Conservation (phyloP, 371 early-diverging fungal genomes). For the Mortierella sp. region DNA sequence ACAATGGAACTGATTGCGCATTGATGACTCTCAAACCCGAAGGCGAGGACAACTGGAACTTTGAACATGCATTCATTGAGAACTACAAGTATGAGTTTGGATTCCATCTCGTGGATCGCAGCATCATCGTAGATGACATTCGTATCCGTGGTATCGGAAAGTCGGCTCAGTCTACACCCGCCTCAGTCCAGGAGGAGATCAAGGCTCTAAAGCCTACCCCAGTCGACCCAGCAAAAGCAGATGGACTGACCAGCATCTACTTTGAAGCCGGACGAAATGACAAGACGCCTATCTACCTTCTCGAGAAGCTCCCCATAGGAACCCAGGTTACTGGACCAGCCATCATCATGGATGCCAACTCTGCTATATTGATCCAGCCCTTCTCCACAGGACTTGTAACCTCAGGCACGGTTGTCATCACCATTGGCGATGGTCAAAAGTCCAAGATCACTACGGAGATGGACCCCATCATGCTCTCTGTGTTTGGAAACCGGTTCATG, state of each 20-base stretch:
- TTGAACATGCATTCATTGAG: slow-evolving; percentile 68
- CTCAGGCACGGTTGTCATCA: slow-evolving; percentile 81
- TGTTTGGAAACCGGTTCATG: slow-evolving; percentile 98
- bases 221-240: slow-evolving; percentile 36
- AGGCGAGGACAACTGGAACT: slow-evolving; percentile 66
- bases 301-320: slow-evolving; percentile 74
- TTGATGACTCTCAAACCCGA: slow-evolving; percentile 87
- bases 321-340: slow-evolving; percentile 85
- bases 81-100: slow-evolving; percentile 93
- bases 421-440: slow-evolving; percentile 60
- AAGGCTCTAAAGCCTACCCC: slow-evolving; percentile 38
- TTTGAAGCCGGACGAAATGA: slow-evolving; percentile 81
- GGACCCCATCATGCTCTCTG: slow-evolving; percentile 90
- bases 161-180: slow-evolving; percentile 48
- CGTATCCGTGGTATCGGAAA: slow-evolving; percentile 90
- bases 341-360: slow-evolving; percentile 87
- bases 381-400: slow-evolving; percentile 81
- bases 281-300: slow-evolving; percentile 78
- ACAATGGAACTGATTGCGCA: slow-evolving; percentile 94
- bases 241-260: slow-evolving; percentile 70
- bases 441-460: slow-evolving; percentile 64
- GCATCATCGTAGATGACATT: slow-evolving; percentile 90
- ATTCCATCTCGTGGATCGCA: slow-evolving; percentile 84
- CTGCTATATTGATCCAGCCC: slow-evolving; percentile 90
- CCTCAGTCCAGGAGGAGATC: slow-evolving; percentile 59